These are phyloP conservation scores for Clarkia xantiana DNA, from an alignment of 345 rosid genomes.

Conservation along the genomic window DNA sequence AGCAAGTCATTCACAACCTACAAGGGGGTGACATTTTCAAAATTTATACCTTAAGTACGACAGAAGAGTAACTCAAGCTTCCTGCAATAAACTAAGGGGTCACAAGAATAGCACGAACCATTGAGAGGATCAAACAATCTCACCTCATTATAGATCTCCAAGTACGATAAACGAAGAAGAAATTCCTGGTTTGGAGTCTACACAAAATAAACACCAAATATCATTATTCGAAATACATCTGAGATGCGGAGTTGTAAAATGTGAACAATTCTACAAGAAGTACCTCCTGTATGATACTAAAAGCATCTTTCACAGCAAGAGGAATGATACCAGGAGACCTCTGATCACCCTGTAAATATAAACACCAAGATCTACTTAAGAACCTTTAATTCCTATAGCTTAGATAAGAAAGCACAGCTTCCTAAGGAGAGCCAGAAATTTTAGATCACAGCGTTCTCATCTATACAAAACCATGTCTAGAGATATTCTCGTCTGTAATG, in stretches of 20 bases:
- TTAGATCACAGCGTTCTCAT: too few species aligned
- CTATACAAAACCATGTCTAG: too few species aligned
- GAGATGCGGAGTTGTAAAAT: constrained; percentile 1
- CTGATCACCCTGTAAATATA: constrained; percentile 84
- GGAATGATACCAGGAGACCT: constrained; percentile 99
- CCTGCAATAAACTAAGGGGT: constrained; percentile 3
- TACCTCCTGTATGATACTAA: constrained; percentile 98
- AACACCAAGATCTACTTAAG: too few species aligned
- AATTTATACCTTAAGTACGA: not conserved
- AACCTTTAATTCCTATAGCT: not conserved
- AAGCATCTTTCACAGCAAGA: constrained; percentile 91
- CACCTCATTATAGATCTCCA: constrained; percentile 98
- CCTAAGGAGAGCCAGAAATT: too few species aligned
- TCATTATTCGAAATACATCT: not conserved
- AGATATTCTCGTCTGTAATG: too few species aligned
- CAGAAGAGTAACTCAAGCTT: constrained; percentile 2
- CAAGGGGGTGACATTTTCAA: constrained; percentile 5
- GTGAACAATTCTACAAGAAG: constrained; percentile 9
- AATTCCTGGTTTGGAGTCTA: constrained; percentile 92
- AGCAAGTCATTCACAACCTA: constrained; percentile 95
- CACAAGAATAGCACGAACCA: constrained; percentile 4
- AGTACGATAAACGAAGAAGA: constrained; percentile 92
- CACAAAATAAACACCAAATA: not conserved
- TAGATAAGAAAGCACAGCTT: constrained; percentile 1
- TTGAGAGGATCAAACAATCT: constrained; percentile 12